Base-by-base conservation (phyloP, 306 rosid species). In the Astragalus glycyphyllos region DNA sequence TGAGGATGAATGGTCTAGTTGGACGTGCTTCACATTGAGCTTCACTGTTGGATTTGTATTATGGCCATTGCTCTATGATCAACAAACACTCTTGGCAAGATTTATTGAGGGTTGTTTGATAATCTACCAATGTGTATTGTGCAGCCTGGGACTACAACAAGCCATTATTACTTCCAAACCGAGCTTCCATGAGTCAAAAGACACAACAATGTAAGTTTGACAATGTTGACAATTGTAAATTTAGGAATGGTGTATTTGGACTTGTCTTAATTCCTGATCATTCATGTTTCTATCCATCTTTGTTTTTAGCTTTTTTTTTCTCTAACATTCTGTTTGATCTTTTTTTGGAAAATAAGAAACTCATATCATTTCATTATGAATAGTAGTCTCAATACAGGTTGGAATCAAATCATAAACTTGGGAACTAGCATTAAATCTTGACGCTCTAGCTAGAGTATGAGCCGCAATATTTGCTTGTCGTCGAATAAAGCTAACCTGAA, bases 11-110 rank as follows among this genome's bases (percentile, higher is more conserved):
- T 91, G 97, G 96, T 81, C 84, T 54, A 80, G 89, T 72, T 95
- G 99, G 99, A 87, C 0, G 96, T 91, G 76, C 96, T 95, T 79
- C 99, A 95, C 87, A 95, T 91, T 79, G 97, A 95, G 90, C 97
- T 95, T 68, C 92, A 96, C 29, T 79, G 83, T 65, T 95, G 99
- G 97, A 97, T 97, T 65, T 97, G 91, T 75, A 86, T 91, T 77
- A 82, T 95, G 89, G 90, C 91, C 66, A 85, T 95, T 48, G 97
- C 99, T 49, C 99, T 97, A 11, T 84, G 91, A 68, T 95, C 99
- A 8, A 96, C 97, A 20, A 95, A 95, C 84, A 95, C 97, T 12
- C 91, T 95, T 54, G 99, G 79, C 84, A 95, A 95, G 99, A 91
- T 95, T 81, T 96, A 96, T 6, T 96, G 95, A 5, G 99, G 97